Percentiles rank a stretch among this genome's conserved stretches.
These are phyloP conservation scores for Diutina pseudorugosa DNA, from an alignment of 1,139 yeast genomes.

Conservation along the genomic window DNA sequence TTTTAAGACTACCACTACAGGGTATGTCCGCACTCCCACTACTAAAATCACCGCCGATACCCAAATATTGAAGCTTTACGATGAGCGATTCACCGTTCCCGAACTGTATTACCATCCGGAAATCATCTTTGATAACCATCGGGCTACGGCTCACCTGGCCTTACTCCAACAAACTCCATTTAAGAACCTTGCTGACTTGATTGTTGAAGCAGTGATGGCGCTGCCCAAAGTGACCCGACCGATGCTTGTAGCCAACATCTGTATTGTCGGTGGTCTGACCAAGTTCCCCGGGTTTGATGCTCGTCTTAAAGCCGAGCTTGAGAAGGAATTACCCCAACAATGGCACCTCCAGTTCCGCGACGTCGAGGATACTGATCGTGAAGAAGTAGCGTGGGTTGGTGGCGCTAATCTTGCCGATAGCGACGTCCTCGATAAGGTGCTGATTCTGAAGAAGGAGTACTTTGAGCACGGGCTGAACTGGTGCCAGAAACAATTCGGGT, in stretches of 20 bases:
- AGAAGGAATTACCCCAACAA: conserved; percentile 54
- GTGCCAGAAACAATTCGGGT: conserved; percentile 68
- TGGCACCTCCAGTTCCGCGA: conserved; percentile 44
- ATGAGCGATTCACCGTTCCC: conserved; percentile 81
- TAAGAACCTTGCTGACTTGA: conserved; percentile 60
- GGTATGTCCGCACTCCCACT: conserved; percentile 39
- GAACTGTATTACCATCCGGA: conserved; percentile 84
- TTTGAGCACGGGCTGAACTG: conserved; percentile 78
- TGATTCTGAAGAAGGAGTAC: conserved; percentile 67
- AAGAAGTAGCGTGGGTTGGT: conserved; percentile 28
- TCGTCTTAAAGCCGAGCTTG: conserved; percentile 48
- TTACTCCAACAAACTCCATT: conserved; percentile 45
- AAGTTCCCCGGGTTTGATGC: conserved; percentile 55
- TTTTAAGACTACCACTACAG: conserved; percentile 64
- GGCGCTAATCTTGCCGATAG: conserved; percentile 38
- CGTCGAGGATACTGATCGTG: conserved; percentile 9
- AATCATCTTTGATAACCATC: conserved; percentile 33
- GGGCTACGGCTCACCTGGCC: conserved; percentile 16
- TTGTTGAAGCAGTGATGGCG: conserved; percentile 55
- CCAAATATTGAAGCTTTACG: conserved; percentile 58
- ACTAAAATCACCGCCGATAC: conserved; percentile 26
- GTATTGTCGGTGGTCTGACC: conserved; percentile 74
- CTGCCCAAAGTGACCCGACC: conserved; percentile 72
- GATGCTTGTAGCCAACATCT: conserved; percentile 66
- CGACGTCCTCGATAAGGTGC: conserved; percentile 40